Conservation (phyloP, 1,284 basidiomycete genomes). For the Sanghuangporus sanghuang region DNA sequence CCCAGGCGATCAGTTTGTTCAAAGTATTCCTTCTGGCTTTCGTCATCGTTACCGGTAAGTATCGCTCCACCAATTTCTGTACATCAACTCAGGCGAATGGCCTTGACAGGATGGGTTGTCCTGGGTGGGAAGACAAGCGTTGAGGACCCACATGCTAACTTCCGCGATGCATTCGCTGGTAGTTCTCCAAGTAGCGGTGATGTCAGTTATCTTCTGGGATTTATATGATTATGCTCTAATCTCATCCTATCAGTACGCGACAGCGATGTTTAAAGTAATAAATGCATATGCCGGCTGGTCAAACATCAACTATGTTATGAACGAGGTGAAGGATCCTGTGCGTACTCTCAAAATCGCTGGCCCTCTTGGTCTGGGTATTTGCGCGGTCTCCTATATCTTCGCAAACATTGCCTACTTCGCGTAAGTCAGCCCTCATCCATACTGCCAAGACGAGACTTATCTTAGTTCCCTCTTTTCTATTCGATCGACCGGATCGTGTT, state of each 20-base stretch:
- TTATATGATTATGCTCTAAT: not conserved
- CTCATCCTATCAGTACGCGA: slow-evolving; percentile 39
- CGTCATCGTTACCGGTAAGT: slow-evolving; percentile 33
- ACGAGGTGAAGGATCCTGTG: slow-evolving; percentile 47
- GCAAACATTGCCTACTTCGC: slow-evolving; percentile 52
- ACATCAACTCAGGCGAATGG: not conserved
- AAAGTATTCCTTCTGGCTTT: slow-evolving; percentile 38
- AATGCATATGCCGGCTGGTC: slow-evolving; percentile 52
- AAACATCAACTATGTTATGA: slow-evolving; percentile 47
- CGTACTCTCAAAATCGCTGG: slow-evolving; percentile 51
- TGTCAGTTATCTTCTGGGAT: slow-evolving; percentile 22
- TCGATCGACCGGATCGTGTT: not conserved
- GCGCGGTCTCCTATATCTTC: slow-evolving; percentile 43
- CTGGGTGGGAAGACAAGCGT: slow-evolving; percentile 42
- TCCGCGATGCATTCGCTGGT: slow-evolving; percentile 42
- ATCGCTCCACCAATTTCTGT: not conserved
- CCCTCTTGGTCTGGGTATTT: slow-evolving; percentile 44
- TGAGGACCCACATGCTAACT: slow-evolving; percentile 39
- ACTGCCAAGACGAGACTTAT: not conserved
- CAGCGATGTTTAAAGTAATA: slow-evolving; percentile 55
- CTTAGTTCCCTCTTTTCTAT: not conserved
- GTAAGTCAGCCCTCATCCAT: slow-evolving; percentile 16
- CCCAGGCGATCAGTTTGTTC: slow-evolving; percentile 34
- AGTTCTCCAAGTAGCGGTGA: slow-evolving; percentile 41
- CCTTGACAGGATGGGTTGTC: slow-evolving; percentile 25